Base-by-base conservation (phyloP, 257 asterid genomes). In the Scutellaria baicalensis region DNA sequence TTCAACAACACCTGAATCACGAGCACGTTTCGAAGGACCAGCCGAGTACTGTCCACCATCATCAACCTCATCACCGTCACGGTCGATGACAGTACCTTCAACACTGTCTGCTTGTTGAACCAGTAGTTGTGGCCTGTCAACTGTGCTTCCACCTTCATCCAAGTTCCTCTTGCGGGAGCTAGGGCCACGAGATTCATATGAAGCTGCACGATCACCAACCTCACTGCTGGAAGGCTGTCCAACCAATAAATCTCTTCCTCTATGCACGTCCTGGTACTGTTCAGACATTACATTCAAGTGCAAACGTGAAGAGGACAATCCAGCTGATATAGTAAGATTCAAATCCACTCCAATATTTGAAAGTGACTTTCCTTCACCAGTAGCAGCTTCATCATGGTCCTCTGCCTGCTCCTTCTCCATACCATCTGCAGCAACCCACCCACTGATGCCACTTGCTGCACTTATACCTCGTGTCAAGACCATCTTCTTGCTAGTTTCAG, bases 141-240 rank as follows among this genome's bases (percentile, higher is more conserved):
- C 96, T 1, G 99, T 94, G 83, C 99, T 94, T 80, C 98, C 99
- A 75, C 95, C 97, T 88, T 94, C 99, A 69, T 94, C 98, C 52
- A 94, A 73, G 78, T 89, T 80, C 71, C 98, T 84, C 78, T 94
- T 94, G 64, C 88, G 97, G 69, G 99, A 82, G 85, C 86, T 91
- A 68, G 99, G 99, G 35, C 98, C 99, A 6, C 84, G 90, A 9
- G 99, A 94, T 81, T 94, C 99, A 80, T 85, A 91, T 52, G 99
- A 94, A 68, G 92, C 85, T 59, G 99, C 99, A 79, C 89, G 97
- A 80, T 85, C 93, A 78, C 98, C 99, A 73, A 91, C 88, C 83
- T 93, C 98, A 56, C 98, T 93, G 83, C 95, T 79, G 18, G 97
- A 85, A 82, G 97, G 96, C 71, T 93, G 96, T 69, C 93, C 89